These are phyloP conservation scores for Eimeria brunetti DNA, from an alignment of 169 alveolate genomes.

Conservation along the genomic window DNA sequence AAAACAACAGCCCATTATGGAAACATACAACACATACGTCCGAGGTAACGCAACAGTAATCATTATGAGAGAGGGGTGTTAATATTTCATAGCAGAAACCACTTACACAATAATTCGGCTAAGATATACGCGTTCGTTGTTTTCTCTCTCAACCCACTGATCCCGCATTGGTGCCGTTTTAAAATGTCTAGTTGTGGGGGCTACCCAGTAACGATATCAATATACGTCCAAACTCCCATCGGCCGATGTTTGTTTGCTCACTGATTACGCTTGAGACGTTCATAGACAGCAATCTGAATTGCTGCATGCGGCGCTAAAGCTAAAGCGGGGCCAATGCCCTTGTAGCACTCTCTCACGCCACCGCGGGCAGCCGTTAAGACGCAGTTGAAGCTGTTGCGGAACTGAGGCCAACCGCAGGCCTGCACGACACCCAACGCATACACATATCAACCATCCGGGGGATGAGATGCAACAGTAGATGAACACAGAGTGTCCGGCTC, in stretches of 20 bases:
- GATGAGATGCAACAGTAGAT: not conserved
- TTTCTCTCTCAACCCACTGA: not conserved
- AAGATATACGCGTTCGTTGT: not conserved
- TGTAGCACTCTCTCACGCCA: slow-evolving; percentile 65
- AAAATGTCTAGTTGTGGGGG: no score
- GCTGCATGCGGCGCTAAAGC: slow-evolving; percentile 79
- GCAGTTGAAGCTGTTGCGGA: slow-evolving; percentile 44
- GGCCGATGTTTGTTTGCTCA: not conserved
- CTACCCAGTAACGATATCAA: no score
- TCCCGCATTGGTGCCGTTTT: not conserved
- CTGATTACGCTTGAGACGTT: slow-evolving; percentile 67
- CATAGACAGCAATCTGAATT: slow-evolving; percentile 75
- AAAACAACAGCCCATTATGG: not conserved
- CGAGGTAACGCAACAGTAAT: no score
- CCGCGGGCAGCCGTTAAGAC: slow-evolving; percentile 57
- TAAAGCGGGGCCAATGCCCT: slow-evolving; percentile 77
- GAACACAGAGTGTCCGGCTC: not conserved
- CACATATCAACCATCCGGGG: not conserved
- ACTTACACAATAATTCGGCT: not conserved
- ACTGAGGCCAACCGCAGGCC: slow-evolving; percentile 72
- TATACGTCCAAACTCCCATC: not conserved
- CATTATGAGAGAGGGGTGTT: no score
- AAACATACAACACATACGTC: no score
- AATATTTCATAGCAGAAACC: not conserved
- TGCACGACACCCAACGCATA: not conserved